These are phyloP conservation scores for Blastobotrys buckinghamii DNA, from an alignment of 1,139 yeast genomes.

Conservation along the genomic window DNA sequence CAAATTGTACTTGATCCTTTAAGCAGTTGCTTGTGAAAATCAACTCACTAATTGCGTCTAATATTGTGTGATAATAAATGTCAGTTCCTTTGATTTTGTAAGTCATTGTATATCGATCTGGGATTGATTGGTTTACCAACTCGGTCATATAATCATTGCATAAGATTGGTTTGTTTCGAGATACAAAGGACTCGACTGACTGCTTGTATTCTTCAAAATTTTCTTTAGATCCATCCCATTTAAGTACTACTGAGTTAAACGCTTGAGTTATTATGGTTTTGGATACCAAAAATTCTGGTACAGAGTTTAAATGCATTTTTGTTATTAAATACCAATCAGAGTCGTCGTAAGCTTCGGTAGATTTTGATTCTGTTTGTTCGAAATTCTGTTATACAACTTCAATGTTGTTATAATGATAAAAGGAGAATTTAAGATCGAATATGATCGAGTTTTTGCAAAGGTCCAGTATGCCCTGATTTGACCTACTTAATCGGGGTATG, in stretches of 20 bases:
- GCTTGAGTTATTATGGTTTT: background rate
- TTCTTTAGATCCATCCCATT: slow-evolving; percentile 5
- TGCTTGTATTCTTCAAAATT: slow-evolving; percentile 3
- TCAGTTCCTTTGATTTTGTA: no score
- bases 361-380: no score
- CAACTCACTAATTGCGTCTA: no score
- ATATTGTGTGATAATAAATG: no score
- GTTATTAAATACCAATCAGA: no score
- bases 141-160: background rate
- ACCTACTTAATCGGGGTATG: no score
- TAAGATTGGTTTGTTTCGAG: background rate
- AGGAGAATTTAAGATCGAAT: background rate
- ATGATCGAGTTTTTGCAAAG: background rate
- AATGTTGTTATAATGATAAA: background rate
- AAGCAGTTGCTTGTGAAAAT: no score
- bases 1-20: no score
- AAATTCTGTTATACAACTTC: background rate
- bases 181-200: background rate
- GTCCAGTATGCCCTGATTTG: no score
- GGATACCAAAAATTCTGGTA: background rate
- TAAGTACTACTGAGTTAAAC: background rate
- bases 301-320: background rate
- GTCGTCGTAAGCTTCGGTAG: no score
- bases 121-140: background rate
- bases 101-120: background rate